Conservation (phyloP, 1,139 yeast species). For the Protomyces pachydermus region DNA sequence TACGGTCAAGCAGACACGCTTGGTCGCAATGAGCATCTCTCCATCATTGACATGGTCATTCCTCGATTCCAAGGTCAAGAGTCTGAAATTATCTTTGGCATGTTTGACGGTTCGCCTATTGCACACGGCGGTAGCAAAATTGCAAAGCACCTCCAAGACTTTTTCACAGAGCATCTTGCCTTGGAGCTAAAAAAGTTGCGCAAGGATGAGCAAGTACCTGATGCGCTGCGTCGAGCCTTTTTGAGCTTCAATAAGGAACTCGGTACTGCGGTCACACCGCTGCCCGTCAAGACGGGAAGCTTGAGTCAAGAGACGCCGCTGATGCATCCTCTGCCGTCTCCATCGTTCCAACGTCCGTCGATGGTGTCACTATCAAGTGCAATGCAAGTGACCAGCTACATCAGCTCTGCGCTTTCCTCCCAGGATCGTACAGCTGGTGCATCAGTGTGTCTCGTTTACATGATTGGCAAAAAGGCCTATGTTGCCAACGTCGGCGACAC, state of each 20-base stretch:
- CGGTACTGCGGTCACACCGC: constrained; percentile 46
- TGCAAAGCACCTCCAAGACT: constrained; percentile 68
- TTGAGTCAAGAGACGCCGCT: constrained; percentile 11
- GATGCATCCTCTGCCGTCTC: constrained; percentile 1
- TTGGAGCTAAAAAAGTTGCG: constrained; percentile 56
- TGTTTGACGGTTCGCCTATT: constrained; percentile 71
- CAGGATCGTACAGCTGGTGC: constrained; percentile 83
- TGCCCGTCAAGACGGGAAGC: constrained; percentile 39
- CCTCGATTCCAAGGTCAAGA: constrained; percentile 85
- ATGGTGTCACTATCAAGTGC: constrained; percentile 14
- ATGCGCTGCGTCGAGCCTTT: constrained; percentile 77
- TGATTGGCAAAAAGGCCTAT: constrained; percentile 64
- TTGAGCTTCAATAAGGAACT: constrained; percentile 75
- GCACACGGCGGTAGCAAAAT: constrained; percentile 49
- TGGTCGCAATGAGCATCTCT: constrained; percentile 62
- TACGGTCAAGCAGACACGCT: constrained; percentile 85
- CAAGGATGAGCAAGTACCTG: constrained; percentile 46
- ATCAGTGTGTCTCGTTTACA: constrained; percentile 72
- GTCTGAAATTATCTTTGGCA: constrained; percentile 63
- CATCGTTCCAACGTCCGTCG: constrained; percentile 10
- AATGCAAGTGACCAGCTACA: constrained; percentile 5
- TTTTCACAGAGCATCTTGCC: constrained; percentile 59
- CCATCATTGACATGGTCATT: constrained; percentile 77
- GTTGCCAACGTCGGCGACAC: constrained; percentile 91
- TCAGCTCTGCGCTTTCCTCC: constrained; percentile 39